phyloP scores from a whole-genome alignment of 352 stramenopile species.

The Plasmopara halstedii region DNA sequence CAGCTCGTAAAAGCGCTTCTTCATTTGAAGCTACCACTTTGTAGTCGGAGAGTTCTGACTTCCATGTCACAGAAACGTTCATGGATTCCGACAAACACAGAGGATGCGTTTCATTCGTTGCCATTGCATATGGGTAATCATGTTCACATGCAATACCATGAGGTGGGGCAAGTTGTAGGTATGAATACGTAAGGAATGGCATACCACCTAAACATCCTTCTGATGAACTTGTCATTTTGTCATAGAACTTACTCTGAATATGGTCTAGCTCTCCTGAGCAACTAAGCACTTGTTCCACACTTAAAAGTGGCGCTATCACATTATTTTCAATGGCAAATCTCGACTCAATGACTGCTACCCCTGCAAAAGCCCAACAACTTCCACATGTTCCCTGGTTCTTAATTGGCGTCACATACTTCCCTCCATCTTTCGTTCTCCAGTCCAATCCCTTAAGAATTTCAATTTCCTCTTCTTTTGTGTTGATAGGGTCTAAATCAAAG shows the following conservation, averaged over 20 bases:
- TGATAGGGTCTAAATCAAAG: slow-evolving; percentile 14
- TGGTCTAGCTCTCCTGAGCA: slow-evolving; percentile 68
- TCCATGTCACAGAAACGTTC: slow-evolving; percentile 48
- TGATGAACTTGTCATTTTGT: slow-evolving; percentile 72
- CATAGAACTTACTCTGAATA: slow-evolving; percentile 57
- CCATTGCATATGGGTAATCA: slow-evolving; percentile 75
- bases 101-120: slow-evolving; percentile 41
- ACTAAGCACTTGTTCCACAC: slow-evolving; percentile 80
- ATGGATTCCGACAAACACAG: slow-evolving; percentile 23
- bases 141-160: slow-evolving; percentile 68
- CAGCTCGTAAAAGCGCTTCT: slow-evolving; percentile 50
- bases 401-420: slow-evolving; percentile 84
- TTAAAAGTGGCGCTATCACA: slow-evolving; percentile 52
- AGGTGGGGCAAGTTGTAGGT: slow-evolving; percentile 48
- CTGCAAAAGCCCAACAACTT: slow-evolving; percentile 89
- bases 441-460: slow-evolving; percentile 44
- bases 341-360: slow-evolving; percentile 63
- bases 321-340: slow-evolving; percentile 73
- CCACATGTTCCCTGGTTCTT: slow-evolving; percentile 92
- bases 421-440: slow-evolving; percentile 59
- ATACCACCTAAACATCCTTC: slow-evolving; percentile 83
- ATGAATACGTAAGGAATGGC: slow-evolving; percentile 86
- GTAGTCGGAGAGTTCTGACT: slow-evolving; percentile 40
- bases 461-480: slow-evolving; percentile 10
- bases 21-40: slow-evolving; percentile 44